Conservation (phyloP, 305 asterid species). For the Ilex paraguariensis region DNA sequence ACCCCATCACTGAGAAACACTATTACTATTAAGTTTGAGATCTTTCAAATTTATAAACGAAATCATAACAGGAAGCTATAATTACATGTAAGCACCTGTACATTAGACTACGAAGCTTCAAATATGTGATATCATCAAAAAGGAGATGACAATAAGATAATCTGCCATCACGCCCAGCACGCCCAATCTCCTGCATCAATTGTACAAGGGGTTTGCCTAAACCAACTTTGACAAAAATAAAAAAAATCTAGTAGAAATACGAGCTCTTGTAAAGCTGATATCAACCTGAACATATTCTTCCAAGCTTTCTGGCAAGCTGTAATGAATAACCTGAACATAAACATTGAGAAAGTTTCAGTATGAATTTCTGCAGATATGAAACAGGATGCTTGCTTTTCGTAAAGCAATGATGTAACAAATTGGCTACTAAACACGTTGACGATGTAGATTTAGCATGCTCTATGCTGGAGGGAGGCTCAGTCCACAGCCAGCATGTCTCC, state of each 20-base stretch:
- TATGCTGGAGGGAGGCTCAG: no score
- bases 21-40: conserved; percentile 16
- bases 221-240: conserved; percentile 5
- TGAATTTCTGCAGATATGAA: conserved; percentile 14
- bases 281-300: conserved; percentile 97
- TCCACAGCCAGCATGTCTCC: no score
- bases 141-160: conserved; percentile 82
- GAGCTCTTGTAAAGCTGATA: conserved; percentile 5
- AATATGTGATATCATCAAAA: conserved; percentile 72
- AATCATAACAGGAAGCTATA: conserved; percentile 10
- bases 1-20: conserved; percentile 76
- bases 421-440: no score
- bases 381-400: conserved; percentile 4
- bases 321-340: conserved; percentile 78
- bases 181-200: conserved; percentile 82
- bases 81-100: conserved; percentile 53
- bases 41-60: conserved; percentile 5
- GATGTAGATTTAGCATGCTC: no score
- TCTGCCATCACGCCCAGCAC: conserved; percentile 99
- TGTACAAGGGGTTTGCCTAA: conserved; percentile 16
- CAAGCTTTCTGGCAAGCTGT: conserved; percentile 94
- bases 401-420: conserved; percentile 2
- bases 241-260: neutral
- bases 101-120: conserved; percentile 88
- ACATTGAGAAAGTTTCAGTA: neutral